A percentile compares a stretch with the other conserved stretches of the same genome.
These are phyloP conservation scores for Fusarium xylarioides DNA, from an alignment of 2,329 filamentous ascomycete genomes.

Conservation along the genomic window DNA sequence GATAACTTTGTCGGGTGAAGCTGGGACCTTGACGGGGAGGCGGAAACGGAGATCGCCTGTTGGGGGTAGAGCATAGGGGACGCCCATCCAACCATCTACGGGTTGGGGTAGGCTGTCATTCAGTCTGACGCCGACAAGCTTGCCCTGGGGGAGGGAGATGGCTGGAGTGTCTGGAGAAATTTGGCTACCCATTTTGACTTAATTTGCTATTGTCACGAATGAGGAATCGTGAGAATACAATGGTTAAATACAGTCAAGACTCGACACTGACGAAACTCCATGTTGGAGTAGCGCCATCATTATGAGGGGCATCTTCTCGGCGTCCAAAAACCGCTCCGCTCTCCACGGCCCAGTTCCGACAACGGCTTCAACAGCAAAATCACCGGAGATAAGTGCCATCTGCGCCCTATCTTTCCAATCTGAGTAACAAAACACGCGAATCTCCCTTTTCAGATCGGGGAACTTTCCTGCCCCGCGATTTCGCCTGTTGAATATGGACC, in stretches of 20 bases:
- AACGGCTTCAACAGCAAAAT: background rate
- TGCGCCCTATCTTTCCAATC: background rate
- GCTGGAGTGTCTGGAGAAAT: slow-evolving; percentile 9
- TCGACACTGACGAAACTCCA: background rate
- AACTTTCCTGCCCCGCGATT: slow-evolving; percentile 19
- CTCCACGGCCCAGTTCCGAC: slow-evolving; percentile 1
- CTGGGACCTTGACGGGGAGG: slow-evolving; percentile 44
- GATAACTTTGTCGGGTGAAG: slow-evolving; percentile 41
- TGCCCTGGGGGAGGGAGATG: slow-evolving; percentile 34
- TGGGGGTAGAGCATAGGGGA: slow-evolving; percentile 60
- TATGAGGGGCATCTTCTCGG: slow-evolving; percentile 1
- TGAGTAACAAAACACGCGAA: background rate
- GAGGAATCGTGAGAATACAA: background rate
- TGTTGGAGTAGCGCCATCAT: background rate
- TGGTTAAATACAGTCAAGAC: background rate
- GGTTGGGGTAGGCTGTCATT: slow-evolving; percentile 34
- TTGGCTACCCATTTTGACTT: slow-evolving; percentile 27
- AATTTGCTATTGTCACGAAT: background rate
- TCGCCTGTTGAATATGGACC: background rate
- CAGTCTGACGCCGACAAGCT: slow-evolving; percentile 31
- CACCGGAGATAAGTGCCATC: background rate
- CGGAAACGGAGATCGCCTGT: slow-evolving; percentile 57
- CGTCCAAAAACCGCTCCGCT: slow-evolving; percentile 19
- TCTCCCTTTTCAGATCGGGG: background rate
- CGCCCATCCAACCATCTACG: slow-evolving; percentile 56